These are phyloP conservation scores for Eutrema yunnanense DNA, from an alignment of 345 rosid species.

Conservation along the genomic window DNA sequence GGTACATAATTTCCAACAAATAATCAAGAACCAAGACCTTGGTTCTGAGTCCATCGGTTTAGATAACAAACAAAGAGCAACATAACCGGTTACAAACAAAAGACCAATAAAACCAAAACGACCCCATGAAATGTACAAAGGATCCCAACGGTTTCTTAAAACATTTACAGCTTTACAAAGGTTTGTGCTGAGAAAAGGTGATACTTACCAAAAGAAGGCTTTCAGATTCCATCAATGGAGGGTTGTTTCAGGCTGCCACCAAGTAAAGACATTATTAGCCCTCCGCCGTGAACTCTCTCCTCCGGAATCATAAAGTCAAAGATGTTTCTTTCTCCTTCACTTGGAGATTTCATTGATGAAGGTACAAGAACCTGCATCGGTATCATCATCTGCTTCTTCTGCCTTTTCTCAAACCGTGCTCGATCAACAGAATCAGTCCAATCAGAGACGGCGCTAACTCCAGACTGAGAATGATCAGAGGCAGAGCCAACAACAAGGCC, in stretches of 20 bases:
- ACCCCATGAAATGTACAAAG: neutral
- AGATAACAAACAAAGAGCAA: too few species aligned
- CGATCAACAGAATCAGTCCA: slow-evolving; percentile 46
- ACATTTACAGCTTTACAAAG: neutral
- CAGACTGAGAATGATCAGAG: slow-evolving; percentile 48
- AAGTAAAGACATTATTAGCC: slow-evolving; percentile 65
- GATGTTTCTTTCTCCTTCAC: slow-evolving; percentile 26
- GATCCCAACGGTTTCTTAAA: neutral
- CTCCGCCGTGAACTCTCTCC: slow-evolving; percentile 95
- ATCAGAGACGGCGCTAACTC: slow-evolving; percentile 48
- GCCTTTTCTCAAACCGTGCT: slow-evolving; percentile 26
- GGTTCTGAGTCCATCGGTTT: too few species aligned
- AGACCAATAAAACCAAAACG: neutral
- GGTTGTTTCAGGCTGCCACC: slow-evolving; percentile 54
- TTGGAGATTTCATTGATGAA: slow-evolving; percentile 61
- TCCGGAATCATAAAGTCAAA: slow-evolving; percentile 57
- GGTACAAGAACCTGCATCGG: slow-evolving; percentile 91
- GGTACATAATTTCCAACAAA: too few species aligned
- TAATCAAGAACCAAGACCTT: too few species aligned
- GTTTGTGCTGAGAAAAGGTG: neutral
- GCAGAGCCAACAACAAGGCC: slow-evolving; percentile 59
- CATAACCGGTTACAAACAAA: neutral
- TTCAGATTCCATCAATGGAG: slow-evolving; percentile 47
- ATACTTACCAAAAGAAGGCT: neutral
- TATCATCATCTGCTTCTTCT: slow-evolving; percentile 28